Conservation (phyloP, 2,329 filamentous ascomycete species). For the Colletotrichum sp. region DNA sequence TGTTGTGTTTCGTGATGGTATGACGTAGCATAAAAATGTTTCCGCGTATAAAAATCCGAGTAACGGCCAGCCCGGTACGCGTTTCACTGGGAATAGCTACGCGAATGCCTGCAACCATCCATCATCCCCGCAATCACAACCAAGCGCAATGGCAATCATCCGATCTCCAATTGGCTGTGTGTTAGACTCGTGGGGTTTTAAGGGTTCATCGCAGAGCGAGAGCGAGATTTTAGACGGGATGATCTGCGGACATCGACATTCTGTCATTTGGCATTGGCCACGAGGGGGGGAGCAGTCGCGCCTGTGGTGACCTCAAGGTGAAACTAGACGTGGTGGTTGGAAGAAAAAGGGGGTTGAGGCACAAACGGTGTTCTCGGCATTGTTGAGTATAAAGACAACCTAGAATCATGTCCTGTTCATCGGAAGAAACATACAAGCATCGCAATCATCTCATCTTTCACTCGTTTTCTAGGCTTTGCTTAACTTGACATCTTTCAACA, state of each 20-base stretch:
- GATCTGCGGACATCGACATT: not conserved
- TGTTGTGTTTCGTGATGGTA: not conserved
- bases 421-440: not conserved
- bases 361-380: not conserved
- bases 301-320: not conserved
- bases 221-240: not conserved
- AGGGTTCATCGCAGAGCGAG: not conserved
- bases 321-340: not conserved
- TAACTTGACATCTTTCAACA: not conserved
- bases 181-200: not conserved
- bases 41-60: constrained; percentile 2
- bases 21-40: not conserved
- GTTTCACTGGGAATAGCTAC: constrained; percentile 3
- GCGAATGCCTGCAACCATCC: not conserved
- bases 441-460: not conserved
- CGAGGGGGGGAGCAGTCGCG: not conserved
- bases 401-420: not conserved
- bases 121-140: not conserved
- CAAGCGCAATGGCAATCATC: not conserved
- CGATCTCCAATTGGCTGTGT: not conserved
- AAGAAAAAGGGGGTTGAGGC: not conserved
- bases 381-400: not conserved
- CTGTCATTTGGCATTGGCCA: not conserved
- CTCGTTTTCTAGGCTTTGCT: not conserved
- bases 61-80: not conserved